These are phyloP conservation scores for Gossypium ekmanianum DNA, from an alignment of 345 rosid species.

Conservation along the genomic window DNA sequence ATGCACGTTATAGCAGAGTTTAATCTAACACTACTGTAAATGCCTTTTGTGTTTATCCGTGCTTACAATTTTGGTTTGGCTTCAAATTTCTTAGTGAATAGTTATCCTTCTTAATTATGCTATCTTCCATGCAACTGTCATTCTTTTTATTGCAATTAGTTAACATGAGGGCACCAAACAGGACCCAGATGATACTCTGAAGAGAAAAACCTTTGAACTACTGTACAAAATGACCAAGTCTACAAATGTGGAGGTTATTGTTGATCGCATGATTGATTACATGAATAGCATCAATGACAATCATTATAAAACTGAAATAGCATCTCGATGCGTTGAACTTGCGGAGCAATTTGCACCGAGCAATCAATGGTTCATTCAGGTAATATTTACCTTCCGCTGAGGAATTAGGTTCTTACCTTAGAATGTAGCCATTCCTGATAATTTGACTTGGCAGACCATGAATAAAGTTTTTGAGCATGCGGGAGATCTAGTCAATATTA, in stretches of 20 bases:
- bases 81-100: neutral
- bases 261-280: slow-evolving; percentile 96
- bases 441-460: slow-evolving; percentile 59
- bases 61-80: slow-evolving; percentile 7
- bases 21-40: neutral
- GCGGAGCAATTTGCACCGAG: slow-evolving; percentile 99
- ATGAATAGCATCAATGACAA: slow-evolving; percentile 88
- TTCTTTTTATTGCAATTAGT: neutral
- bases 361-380: slow-evolving; percentile 98
- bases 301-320: slow-evolving; percentile 98
- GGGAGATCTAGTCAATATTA: slow-evolving; percentile 87
- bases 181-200: slow-evolving; percentile 98
- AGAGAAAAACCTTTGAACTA: slow-evolving; percentile 92
- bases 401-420: slow-evolving; percentile 16
- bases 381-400: slow-evolving; percentile 26
- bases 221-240: slow-evolving; percentile 95
- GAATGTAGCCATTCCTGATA: slow-evolving; percentile 12
- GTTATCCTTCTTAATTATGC: neutral
- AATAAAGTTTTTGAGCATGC: slow-evolving; percentile 97
- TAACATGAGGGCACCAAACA: slow-evolving; percentile 30
- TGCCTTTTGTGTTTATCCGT: neutral
- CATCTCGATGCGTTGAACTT: slow-evolving; percentile 90
- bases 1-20: neutral
- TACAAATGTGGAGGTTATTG: slow-evolving; percentile 94
- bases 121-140: neutral